phyloP scores from a whole-genome alignment of 306 rosid genomes.

The Cicer yamashitae region DNA sequence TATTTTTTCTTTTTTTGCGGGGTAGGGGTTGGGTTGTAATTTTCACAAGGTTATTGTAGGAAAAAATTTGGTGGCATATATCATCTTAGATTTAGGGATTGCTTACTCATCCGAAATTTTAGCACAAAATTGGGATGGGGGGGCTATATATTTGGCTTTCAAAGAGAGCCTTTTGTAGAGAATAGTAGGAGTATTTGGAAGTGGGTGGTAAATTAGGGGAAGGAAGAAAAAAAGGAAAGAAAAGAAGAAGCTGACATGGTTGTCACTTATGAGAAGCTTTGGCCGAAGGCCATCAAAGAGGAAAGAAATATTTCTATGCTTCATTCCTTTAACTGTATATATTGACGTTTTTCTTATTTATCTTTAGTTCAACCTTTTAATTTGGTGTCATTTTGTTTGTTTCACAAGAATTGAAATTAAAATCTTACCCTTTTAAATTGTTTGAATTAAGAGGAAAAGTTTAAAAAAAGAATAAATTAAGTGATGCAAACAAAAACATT shows the following conservation, averaged over 20 bases:
- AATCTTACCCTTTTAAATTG: not conserved
- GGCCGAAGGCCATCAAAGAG: conserved; percentile 88
- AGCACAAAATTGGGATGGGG: conserved; percentile 55
- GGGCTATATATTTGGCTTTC: conserved; percentile 67
- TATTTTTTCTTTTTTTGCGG: not conserved
- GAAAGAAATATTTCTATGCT: conserved; percentile 35
- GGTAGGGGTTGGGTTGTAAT: conserved; percentile 53
- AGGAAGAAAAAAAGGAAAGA: not conserved
- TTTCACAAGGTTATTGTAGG: conserved; percentile 56
- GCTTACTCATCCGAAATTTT: conserved; percentile 61
- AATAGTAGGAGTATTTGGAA: conserved; percentile 51
- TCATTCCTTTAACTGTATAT: conserved; percentile 28
- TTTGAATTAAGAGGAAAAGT: not conserved
- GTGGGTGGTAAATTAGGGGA: conserved; percentile 14
- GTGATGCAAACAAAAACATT: not conserved
- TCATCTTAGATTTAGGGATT: conserved; percentile 64
- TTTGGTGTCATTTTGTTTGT: not conserved
- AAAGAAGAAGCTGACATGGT: conserved; percentile 19
- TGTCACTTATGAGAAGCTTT: conserved; percentile 33
- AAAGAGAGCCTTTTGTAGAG: conserved; percentile 80
- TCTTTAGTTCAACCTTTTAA: not conserved
- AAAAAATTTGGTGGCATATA: conserved; percentile 49
- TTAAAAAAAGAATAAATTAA: no score
- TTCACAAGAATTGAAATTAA: not conserved
- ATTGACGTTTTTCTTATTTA: conserved; percentile 6